These are phyloP conservation scores for Camelina neglecta DNA, from an alignment of 345 rosid genomes.

Conservation along the genomic window DNA sequence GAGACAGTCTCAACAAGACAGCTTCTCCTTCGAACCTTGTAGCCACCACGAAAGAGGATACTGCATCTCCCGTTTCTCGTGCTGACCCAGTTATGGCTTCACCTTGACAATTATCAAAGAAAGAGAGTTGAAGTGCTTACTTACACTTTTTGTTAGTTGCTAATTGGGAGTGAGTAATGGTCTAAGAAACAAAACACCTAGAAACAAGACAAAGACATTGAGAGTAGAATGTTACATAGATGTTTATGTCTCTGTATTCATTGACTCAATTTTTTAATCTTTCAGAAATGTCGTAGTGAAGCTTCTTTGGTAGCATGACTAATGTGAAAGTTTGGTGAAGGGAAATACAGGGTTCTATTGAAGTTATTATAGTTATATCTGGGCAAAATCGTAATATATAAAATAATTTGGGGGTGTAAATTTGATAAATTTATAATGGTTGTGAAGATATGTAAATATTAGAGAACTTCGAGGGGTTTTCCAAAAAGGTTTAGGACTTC, in stretches of 20 bases:
- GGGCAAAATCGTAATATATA: neutral
- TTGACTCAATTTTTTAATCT: neutral
- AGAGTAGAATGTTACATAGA: slow-evolving; percentile 33
- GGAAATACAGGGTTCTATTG: slow-evolving; percentile 43
- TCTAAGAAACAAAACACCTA: slow-evolving; percentile 18
- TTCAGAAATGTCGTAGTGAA: neutral
- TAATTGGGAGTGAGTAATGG: slow-evolving; percentile 21
- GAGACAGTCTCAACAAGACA: slow-evolving; percentile 62
- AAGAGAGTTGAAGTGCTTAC: slow-evolving; percentile 37
- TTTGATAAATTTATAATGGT: neutral
- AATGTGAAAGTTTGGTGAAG: slow-evolving; percentile 30
- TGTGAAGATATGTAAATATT: neutral
- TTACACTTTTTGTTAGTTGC: slow-evolving; percentile 25
- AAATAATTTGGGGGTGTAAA: neutral
- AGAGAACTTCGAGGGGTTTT: neutral
- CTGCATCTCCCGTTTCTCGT: slow-evolving; percentile 63
- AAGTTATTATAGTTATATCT: slow-evolving; percentile 20
- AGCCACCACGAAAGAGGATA: slow-evolving; percentile 73
- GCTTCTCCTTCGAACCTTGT: slow-evolving; percentile 70
- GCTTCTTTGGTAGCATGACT: slow-evolving; percentile 13
- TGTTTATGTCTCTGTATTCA: slow-evolving; percentile 26
- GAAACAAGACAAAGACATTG: slow-evolving; percentile 21
- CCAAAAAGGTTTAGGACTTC: neutral
- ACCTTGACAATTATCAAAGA: slow-evolving; percentile 55
- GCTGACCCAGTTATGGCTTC: slow-evolving; percentile 64